These are phyloP conservation scores for Ascosphaera aggregata DNA, from an alignment of 2,329 filamentous ascomycete genomes.

Conservation along the genomic window DNA sequence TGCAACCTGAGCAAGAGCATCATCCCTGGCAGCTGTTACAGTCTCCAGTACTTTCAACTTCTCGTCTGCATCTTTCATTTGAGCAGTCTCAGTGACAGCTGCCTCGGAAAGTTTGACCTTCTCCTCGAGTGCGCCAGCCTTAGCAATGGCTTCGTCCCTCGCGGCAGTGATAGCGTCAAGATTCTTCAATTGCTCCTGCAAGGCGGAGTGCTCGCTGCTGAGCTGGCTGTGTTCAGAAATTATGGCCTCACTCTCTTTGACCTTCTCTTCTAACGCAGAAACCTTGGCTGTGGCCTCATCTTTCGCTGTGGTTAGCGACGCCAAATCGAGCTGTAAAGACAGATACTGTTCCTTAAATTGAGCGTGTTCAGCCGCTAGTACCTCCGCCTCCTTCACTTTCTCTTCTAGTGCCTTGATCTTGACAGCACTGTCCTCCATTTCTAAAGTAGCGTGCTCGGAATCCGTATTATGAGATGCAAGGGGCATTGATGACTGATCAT, in stretches of 20 bases:
- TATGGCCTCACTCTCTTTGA: not conserved
- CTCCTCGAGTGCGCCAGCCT: not conserved
- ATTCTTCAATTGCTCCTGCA: not conserved
- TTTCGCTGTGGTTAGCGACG: not conserved
- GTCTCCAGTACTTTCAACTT: not conserved
- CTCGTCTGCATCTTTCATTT: no score
- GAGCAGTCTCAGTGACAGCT: no score
- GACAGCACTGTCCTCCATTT: not conserved
- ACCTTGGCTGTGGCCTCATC: not conserved
- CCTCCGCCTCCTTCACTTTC: conserved; percentile 4
- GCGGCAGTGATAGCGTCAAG: not conserved
- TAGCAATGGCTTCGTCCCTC: not conserved
- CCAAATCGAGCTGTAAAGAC: not conserved
- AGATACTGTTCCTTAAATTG: not conserved
- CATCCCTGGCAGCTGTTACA: not conserved
- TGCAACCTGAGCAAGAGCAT: not conserved
- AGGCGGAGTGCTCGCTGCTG: not conserved
- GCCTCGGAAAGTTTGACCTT: not conserved
- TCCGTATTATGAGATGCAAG: not conserved
- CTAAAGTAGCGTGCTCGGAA: not conserved
- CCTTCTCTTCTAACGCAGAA: not conserved
- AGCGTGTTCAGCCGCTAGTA: not conserved
- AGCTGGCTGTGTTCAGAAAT: not conserved
- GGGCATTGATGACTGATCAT: not conserved
- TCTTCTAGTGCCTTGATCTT: conserved; percentile 1